These are phyloP conservation scores for Suillus plorans DNA, from an alignment of 768 basidiomycete species.

Conservation along the genomic window DNA sequence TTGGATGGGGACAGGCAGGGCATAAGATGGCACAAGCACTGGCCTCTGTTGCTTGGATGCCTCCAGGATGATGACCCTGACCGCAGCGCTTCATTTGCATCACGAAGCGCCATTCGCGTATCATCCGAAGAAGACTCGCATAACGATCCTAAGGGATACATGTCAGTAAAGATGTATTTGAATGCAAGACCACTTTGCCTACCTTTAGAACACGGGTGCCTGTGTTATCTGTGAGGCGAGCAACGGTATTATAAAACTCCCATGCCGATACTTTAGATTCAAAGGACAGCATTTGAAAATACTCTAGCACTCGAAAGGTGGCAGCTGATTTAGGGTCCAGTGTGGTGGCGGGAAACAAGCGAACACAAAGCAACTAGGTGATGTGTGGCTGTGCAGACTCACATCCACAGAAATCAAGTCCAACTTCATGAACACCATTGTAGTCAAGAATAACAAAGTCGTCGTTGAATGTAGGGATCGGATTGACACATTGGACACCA, in stretches of 20 bases:
- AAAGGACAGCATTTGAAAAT: conserved; percentile 28
- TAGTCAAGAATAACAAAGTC: conserved; percentile 20
- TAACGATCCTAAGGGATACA: not conserved
- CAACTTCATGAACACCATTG: conserved; percentile 24
- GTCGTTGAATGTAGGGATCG: conserved; percentile 6
- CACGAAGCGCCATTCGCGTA: not conserved
- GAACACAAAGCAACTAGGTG: conserved; percentile 11
- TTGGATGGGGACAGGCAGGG: conserved; percentile 9
- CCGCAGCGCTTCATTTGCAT: not conserved
- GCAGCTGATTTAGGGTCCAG: conserved; percentile 26
- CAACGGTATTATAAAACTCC: conserved; percentile 24
- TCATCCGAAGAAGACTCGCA: not conserved
- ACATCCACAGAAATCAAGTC: conserved; percentile 17
- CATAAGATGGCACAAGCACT: conserved; percentile 3
- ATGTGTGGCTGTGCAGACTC: conserved; percentile 6
- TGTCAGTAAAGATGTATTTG: not conserved
- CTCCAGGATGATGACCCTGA: not conserved
- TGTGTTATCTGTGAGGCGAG: conserved; percentile 6
- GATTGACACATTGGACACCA: conserved; percentile 13
- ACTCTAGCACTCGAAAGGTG: conserved; percentile 24
- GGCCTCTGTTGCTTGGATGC: not conserved
- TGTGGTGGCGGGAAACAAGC: conserved; percentile 14
- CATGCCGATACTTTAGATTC: conserved; percentile 27
- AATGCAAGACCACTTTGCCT: not conserved
- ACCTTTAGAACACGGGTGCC: conserved; percentile 12